A percentile compares a stretch with the other conserved stretches of the same genome.
phyloP scores from a whole-genome alignment of 2,329 filamentous ascomycete species.

The Trichoderma sp. region DNA sequence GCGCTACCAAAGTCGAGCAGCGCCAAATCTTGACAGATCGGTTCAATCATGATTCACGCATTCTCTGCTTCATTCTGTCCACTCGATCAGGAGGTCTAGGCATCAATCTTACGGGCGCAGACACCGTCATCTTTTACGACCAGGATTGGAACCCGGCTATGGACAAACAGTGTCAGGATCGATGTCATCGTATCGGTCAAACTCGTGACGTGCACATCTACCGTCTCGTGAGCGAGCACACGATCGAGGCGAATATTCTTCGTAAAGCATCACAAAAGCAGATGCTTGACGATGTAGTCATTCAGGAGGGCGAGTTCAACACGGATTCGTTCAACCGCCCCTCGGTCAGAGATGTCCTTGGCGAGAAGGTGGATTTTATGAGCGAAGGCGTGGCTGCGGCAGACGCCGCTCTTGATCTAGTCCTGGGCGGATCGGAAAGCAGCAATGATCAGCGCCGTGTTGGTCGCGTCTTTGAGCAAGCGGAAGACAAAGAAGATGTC shows the following conservation, averaged over 20 bases:
- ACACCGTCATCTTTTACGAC: constrained; percentile 98
- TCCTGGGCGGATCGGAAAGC: constrained; percentile 66
- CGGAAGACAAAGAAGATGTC: constrained; percentile 90
- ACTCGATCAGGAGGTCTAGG: constrained; percentile 91
- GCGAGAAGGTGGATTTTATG: constrained; percentile 51
- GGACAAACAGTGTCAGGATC: constrained; percentile 98
- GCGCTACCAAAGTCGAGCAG: constrained; percentile 93
- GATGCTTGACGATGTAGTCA: constrained; percentile 95
- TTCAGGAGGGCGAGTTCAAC: constrained; percentile 96
- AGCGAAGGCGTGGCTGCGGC: constrained; percentile 63
- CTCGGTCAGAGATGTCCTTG: constrained; percentile 67
- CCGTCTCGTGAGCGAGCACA: constrained; percentile 86
- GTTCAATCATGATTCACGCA: constrained; percentile 92
- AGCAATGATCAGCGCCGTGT: constrained; percentile 60
- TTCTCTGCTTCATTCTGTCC: constrained; percentile 92
- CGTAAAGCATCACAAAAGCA: constrained; percentile 97
- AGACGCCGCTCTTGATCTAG: constrained; percentile 79
- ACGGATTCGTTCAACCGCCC: constrained; percentile 91
- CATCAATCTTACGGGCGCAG: constrained; percentile 94
- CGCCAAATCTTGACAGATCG: constrained; percentile 92
- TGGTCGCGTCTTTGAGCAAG: constrained; percentile 75
- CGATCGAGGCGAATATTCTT: constrained; percentile 96
- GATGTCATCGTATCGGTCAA: constrained; percentile 95
- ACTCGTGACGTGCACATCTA: constrained; percentile 98
- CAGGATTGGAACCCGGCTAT: constrained; percentile 99